Evolutionary conservation across 805 yeast species (phyloP).

Genomic region (Sugiyamaella lignohabitans): DNA sequence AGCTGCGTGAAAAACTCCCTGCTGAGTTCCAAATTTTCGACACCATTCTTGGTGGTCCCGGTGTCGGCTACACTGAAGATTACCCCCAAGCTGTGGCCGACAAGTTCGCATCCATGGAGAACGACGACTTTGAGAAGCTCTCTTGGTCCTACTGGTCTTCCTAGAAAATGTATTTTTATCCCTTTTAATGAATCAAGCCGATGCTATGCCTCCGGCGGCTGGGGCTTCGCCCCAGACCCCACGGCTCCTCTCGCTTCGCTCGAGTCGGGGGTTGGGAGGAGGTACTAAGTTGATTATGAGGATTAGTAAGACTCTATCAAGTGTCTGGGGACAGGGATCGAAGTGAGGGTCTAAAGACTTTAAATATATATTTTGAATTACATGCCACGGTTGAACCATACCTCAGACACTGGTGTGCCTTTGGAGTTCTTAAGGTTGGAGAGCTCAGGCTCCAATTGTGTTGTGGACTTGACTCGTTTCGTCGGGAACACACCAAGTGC

Average conservation of each 20-base stretch:
- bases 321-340: too few species aligned
- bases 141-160: constrained; percentile 28
- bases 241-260: too few species aligned
- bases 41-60: constrained; percentile 83
- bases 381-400: constrained; percentile 92
- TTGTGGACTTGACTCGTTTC: constrained; percentile 54
- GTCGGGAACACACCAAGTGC: constrained; percentile 96
- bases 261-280: too few species aligned
- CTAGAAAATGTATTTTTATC: too few species aligned
- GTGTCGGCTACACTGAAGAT: constrained; percentile 49
- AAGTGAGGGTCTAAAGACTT: too few species aligned
- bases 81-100: constrained; percentile 4
- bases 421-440: constrained; percentile 50
- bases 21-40: constrained; percentile 69
- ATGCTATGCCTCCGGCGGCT: too few species aligned
- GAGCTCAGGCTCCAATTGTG: constrained; percentile 59
- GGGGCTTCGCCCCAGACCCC: too few species aligned
- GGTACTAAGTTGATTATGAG: too few species aligned
- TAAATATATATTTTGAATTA: too few species aligned
- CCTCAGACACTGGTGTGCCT: constrained; percentile 51
- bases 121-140: constrained; percentile 36
- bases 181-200: too few species aligned
- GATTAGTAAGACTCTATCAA: too few species aligned
- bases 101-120: constrained; percentile 14
- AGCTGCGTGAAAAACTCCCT: constrained; percentile 31